These are phyloP conservation scores for Cystobasidium slooffiae DNA, from an alignment of 1,284 basidiomycete species.

Conservation along the genomic window DNA sequence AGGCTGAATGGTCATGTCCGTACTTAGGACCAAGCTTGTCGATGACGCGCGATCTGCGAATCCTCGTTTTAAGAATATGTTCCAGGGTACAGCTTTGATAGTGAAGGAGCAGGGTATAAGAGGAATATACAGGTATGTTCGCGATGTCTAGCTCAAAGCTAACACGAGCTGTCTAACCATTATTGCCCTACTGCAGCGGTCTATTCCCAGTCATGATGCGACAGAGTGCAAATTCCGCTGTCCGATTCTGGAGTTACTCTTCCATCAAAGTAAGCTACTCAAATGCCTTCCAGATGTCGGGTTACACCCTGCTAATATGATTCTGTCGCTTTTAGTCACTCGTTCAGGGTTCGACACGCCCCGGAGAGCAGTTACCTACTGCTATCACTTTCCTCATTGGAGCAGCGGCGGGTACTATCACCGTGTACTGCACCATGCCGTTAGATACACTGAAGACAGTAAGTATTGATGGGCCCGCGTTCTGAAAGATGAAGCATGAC, in stretches of 20 bases:
- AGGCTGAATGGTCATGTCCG: background rate
- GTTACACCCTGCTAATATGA: background rate
- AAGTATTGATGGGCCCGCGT: constrained; percentile 66
- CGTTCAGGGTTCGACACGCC: constrained; percentile 78
- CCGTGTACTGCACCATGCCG: constrained; percentile 90
- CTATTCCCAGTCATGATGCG: constrained; percentile 95
- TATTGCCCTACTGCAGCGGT: constrained; percentile 59
- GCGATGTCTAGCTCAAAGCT: background rate
- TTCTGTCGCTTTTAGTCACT: constrained; percentile 63
- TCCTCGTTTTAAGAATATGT: constrained; percentile 83
- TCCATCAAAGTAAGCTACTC: constrained; percentile 33
- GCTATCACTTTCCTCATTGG: constrained; percentile 94
- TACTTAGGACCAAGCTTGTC: constrained; percentile 88
- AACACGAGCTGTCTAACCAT: too few relatives aligned
- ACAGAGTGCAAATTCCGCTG: constrained; percentile 94
- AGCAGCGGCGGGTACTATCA: constrained; percentile 88
- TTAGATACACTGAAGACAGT: constrained; percentile 57
- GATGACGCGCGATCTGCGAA: constrained; percentile 84
- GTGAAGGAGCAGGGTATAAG: constrained; percentile 76
- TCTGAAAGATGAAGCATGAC: constrained; percentile 9
- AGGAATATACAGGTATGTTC: constrained; percentile 73
- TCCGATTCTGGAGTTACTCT: constrained; percentile 57
- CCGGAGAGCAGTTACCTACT: constrained; percentile 82
- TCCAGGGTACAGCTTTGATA: constrained; percentile 83
- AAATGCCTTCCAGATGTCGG: background rate